Base-by-base conservation (phyloP, 371 early-diverging fungal species). In the Saksenaea vasiformis region DNA sequence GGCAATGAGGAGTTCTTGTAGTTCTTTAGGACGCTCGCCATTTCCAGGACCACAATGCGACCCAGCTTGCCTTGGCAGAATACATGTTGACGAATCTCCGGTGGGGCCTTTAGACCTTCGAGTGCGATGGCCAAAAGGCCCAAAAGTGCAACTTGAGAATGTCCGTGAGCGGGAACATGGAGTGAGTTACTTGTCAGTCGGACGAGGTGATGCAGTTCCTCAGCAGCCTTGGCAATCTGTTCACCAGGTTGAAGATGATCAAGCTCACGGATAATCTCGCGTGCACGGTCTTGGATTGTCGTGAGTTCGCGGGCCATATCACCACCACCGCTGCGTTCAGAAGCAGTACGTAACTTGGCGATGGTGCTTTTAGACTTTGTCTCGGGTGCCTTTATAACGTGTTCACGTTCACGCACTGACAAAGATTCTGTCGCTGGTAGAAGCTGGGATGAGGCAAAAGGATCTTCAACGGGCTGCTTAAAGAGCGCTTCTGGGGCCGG, bases 1-100 rank as follows among this genome's bases (percentile, higher is more conserved):
- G 37, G 39, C 35, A 24, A 43, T 39, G 17, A 24, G 56, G 15
- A 44, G 39, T 15, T 37, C 58, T 56, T 56, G 38, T 24, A 54
- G 34, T 35, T 54, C 35, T 79, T 79, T 3, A 79, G 47, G 13
- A 69, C 58, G 36, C 58, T 69, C 10, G 68, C 65, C 61, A 76
- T 66, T 61, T 79, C 79, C 35, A 79, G 64, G 11, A 76, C 68
- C 15, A 76, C 56, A 11, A 58, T 56, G 47, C 79, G 69, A 26
- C 79, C 79, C 27, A 76, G 65, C 51, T 79, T 79, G 17, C 66
- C 65, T 17, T 74, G 71, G 41, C 70, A 69, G 54, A 76, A 76
- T 2, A 76, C 34, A 64, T 79, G 77, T 27, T 74, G 77, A 19
- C 77, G 72, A 11, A 79, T 70, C 47, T 74, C 77, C 19, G 71